These are phyloP conservation scores for Blastobotrys serpentis DNA, from an alignment of 1,139 yeast species.

Conservation along the genomic window DNA sequence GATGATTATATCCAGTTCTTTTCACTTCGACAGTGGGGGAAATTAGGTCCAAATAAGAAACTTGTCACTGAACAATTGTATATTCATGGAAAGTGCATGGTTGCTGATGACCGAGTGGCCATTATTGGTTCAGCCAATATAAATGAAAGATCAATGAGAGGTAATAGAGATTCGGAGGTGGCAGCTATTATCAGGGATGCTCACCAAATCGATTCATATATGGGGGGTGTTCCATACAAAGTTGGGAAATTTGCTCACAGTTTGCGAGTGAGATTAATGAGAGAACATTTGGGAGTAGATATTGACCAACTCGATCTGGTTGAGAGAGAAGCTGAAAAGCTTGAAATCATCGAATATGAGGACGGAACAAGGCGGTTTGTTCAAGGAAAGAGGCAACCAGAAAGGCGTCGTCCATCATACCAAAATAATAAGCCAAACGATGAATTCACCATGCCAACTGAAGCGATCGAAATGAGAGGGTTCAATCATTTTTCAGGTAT, in stretches of 20 bases:
- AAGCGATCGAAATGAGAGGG: constrained; percentile 35
- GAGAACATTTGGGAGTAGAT: constrained; percentile 94
- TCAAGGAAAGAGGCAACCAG: constrained; percentile 1
- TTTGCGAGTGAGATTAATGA: constrained; percentile 84
- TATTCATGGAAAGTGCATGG: constrained; percentile 87
- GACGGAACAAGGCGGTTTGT: constrained; percentile 4
- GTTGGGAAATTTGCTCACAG: constrained; percentile 92
- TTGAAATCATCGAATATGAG: constrained; percentile 4
- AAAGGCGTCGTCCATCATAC: constrained; percentile 14
- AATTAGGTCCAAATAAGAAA: constrained; percentile 71
- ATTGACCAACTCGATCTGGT: constrained; percentile 84
- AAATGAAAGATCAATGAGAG: constrained; percentile 93
- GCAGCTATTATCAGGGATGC: constrained; percentile 86
- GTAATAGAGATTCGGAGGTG: constrained; percentile 89
- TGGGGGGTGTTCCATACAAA: constrained; percentile 77
- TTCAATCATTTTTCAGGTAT: constrained; percentile 88
- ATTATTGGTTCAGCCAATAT: constrained; percentile 96
- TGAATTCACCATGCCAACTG: constrained; percentile 18
- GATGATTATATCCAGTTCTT: constrained; percentile 89
- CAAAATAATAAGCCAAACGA: not conserved
- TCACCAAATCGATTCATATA: constrained; percentile 65
- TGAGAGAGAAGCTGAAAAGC: constrained; percentile 49
- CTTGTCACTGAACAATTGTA: constrained; percentile 89
- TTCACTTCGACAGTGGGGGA: constrained; percentile 94
- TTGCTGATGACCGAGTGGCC: constrained; percentile 92